Evolutionary conservation across 768 basidiomycete species (phyloP), one percentile per base, ranked within the genome.

Genomic region (Cubamyces sp.): DNA sequence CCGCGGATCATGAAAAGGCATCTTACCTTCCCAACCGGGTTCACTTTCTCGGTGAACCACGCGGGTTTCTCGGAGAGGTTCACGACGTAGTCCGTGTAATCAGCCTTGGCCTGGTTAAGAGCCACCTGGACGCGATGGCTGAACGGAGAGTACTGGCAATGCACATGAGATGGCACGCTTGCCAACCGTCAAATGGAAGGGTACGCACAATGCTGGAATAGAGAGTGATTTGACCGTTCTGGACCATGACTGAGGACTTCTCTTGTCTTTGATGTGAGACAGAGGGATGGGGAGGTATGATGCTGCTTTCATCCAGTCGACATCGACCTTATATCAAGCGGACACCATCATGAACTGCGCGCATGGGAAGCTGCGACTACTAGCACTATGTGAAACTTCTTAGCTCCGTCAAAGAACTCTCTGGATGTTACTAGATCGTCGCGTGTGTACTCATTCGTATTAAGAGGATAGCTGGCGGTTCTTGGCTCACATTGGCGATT

Each of bases 41-140:
- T 90, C 34, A 90, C 81, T 61, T 84, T 80, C 0, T 81, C 77
- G 0, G 81, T 81, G 69, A 85, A 88, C 87, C 87, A 88, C 50
- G 81, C 82, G 0, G 87, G 87, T 73, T 89, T 90, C 74, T 85
- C 84, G 65, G 56, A 47, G 9, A 90, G 70, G 66, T 87, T 84
- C 42, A 90, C 80, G 64, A 85, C 79, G 62, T 76, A 86, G 11
- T 77, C 70, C 25, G 77, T 82, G 70, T 76, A 84, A 1, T 79
- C 65, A 2, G 82, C 76, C 3, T 79, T 76, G 1, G 82, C 78
- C 64, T 89, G 87, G 15, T 78, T 76, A 23, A 90, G 79, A 1
- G 86, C 85, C 18, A 90, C 74, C 59, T 87, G 82, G n/a, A 79
- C 79, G 3, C 62, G 56, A n/a, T 63, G 62, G n/a, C 19, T 30